These are phyloP conservation scores for Phaeoacremonium minimum DNA, from an alignment of 2,329 filamentous ascomycete genomes.

Conservation along the genomic window DNA sequence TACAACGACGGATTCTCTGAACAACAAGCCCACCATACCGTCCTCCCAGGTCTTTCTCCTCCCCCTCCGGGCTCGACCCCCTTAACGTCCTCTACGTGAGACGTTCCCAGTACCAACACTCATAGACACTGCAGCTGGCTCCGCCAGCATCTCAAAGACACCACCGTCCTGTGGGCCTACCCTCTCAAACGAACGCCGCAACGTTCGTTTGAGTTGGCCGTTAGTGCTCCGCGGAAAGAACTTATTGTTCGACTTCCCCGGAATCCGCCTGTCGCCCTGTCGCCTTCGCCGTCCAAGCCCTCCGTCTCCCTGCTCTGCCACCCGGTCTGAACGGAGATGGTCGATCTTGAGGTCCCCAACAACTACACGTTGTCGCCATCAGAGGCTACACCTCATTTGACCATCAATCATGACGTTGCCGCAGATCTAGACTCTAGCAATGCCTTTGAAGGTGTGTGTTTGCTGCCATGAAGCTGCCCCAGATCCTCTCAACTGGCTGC, in stretches of 20 bases:
- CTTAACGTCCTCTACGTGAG: conserved; percentile 77
- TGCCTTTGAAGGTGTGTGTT: conserved; percentile 98
- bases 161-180: conserved; percentile 84
- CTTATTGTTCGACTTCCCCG: conserved; percentile 17
- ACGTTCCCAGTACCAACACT: conserved; percentile 44
- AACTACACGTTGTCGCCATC: conserved; percentile 81
- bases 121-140: conserved; percentile 70
- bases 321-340: conserved; percentile 61
- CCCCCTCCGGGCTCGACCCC: conserved; percentile 79
- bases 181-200: conserved; percentile 92
- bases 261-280: conserved; percentile 14
- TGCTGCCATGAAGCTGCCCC: too few relatives aligned
- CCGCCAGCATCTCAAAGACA: conserved; percentile 68
- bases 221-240: conserved; percentile 84
- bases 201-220: conserved; percentile 94
- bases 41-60: conserved; percentile 77
- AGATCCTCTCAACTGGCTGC: too few relatives aligned
- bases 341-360: conserved; percentile 74
- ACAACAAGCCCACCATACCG: conserved; percentile 77
- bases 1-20: conserved; percentile 25
- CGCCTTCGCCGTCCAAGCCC: conserved; percentile 8
- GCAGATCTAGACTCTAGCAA: conserved; percentile 90
- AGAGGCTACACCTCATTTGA: conserved; percentile 81
- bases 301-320: conserved; percentile 13
- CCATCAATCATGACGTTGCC: conserved; percentile 93